Conservation (phyloP, 23 red algal genomes). For the Cyanidiococcus yangmingshanensis region DNA sequence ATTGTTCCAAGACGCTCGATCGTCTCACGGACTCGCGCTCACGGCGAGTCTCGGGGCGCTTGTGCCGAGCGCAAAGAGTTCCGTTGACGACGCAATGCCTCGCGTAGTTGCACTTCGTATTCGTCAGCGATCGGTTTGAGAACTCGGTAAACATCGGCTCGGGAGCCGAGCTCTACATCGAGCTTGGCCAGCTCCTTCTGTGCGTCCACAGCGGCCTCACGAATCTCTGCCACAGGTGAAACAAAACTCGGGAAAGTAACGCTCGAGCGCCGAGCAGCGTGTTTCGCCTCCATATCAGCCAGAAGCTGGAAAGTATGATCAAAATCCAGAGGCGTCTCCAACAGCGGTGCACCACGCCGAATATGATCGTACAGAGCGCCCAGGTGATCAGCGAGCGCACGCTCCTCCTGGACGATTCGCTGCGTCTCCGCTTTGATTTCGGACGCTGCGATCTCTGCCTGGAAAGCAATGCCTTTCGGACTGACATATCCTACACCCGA, state of each 20-base stretch:
- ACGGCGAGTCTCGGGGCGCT: background rate
- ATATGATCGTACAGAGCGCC: background rate
- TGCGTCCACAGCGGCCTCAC: background rate
- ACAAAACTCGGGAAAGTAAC: conserved; percentile 6
- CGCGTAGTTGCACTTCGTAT: conserved; percentile 2
- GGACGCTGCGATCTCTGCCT: background rate
- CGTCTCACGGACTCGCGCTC: background rate
- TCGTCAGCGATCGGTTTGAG: conserved; percentile 18
- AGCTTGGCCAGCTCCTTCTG: conserved; percentile 5
- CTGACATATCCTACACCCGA: background rate
- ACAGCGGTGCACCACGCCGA: background rate
- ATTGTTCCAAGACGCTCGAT: background rate
- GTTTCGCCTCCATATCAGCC: conserved; percentile 9
- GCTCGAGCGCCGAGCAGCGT: conserved; percentile 7
- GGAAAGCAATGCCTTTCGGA: background rate
- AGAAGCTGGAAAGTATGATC: conserved; percentile 1
- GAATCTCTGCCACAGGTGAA: background rate
- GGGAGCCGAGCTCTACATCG: background rate
- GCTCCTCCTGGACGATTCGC: background rate
- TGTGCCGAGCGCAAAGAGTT: background rate
- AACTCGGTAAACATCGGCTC: conserved; percentile 13
- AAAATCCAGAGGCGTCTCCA: conserved; percentile 10
- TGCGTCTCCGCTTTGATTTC: conserved; percentile 4
- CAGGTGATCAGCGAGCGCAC: conserved; percentile 11
- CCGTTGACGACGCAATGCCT: conserved; percentile 7